A percentile compares a stretch with the other conserved stretches of the same genome.
Evolutionary conservation across 805 yeast genomes (phyloP).

Genomic region (Candida nemodendra): DNA sequence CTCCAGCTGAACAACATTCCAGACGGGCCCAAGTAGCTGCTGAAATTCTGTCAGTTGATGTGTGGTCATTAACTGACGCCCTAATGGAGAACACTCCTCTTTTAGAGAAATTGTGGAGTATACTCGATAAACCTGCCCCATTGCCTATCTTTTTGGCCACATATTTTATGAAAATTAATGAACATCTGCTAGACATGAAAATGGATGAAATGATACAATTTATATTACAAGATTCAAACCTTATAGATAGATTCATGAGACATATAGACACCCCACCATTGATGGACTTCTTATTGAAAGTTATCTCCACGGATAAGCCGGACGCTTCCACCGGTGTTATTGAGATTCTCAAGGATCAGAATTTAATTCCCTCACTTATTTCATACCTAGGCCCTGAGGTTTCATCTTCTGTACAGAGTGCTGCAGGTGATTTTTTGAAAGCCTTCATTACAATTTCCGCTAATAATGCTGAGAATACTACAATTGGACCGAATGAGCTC

Average conservation of each 20-base stretch:
- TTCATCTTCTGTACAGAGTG: constrained; percentile 76
- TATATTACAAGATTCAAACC: constrained; percentile 60
- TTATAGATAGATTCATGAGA: constrained; percentile 77
- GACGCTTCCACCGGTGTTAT: constrained; percentile 87
- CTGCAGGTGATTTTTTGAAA: constrained; percentile 92
- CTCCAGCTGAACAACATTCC: constrained; percentile 34
- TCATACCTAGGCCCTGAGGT: constrained; percentile 66
- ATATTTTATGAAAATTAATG: constrained; percentile 88
- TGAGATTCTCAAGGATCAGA: constrained; percentile 68
- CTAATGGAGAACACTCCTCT: constrained; percentile 72
- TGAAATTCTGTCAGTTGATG: constrained; percentile 86
- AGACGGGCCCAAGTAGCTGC: constrained; percentile 70
- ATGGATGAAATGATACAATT: constrained; percentile 76
- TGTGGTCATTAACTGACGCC: constrained; percentile 90
- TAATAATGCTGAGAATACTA: constrained; percentile 83
- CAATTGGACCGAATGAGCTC: constrained; percentile 93
- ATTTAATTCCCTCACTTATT: constrained; percentile 69
- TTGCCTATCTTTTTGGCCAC: constrained; percentile 77
- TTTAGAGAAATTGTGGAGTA: constrained; percentile 72
- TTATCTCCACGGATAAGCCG: constrained; percentile 90
- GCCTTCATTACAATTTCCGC: constrained; percentile 94
- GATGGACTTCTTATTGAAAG: constrained; percentile 87
- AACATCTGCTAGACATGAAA: constrained; percentile 84
- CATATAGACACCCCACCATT: constrained; percentile 92
- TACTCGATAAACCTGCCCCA: constrained; percentile 67